Evolutionary conservation across 2,329 filamentous ascomycete species (phyloP).

Genomic region (Aspergillus eucalypticola): DNA sequence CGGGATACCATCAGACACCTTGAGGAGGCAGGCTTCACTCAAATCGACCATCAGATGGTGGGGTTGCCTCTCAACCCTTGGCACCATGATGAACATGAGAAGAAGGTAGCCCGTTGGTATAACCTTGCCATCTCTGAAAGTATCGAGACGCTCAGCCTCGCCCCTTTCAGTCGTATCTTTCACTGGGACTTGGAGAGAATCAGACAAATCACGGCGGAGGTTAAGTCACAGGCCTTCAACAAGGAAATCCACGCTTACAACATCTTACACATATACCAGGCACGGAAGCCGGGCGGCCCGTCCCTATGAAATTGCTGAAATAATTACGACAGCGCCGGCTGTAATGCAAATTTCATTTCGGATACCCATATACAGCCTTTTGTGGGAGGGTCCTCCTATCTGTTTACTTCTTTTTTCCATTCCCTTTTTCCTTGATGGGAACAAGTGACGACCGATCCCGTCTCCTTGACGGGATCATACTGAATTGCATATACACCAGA

Average conservation of each 20-base stretch:
- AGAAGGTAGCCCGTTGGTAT: constrained; percentile 77
- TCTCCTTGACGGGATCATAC: no score
- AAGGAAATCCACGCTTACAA: constrained; percentile 72
- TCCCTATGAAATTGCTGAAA: constrained; percentile 2
- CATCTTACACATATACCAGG: constrained; percentile 47
- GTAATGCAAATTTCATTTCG: neutral
- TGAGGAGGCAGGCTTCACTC: constrained; percentile 71
- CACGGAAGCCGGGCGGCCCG: constrained; percentile 35
- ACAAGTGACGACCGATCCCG: no score
- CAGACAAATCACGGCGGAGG: constrained; percentile 60
- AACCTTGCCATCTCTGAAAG: constrained; percentile 74
- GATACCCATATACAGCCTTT: neutral
- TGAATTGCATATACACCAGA: no score
- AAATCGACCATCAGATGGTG: constrained; percentile 71
- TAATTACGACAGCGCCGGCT: neutral
- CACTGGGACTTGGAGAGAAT: constrained; percentile 65
- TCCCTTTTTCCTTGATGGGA: no score
- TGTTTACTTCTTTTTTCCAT: no score
- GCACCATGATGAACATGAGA: constrained; percentile 64
- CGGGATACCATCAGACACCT: constrained; percentile 61
- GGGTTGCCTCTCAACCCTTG: constrained; percentile 74
- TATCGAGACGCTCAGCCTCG: constrained; percentile 71
- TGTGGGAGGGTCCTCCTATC: no score
- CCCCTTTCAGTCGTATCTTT: constrained; percentile 68
- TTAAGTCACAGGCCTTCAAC: constrained; percentile 68